Evolutionary conservation across 2,329 filamentous ascomycete species (phyloP).

Genomic region (Phyllosticta ampelicida): DNA sequence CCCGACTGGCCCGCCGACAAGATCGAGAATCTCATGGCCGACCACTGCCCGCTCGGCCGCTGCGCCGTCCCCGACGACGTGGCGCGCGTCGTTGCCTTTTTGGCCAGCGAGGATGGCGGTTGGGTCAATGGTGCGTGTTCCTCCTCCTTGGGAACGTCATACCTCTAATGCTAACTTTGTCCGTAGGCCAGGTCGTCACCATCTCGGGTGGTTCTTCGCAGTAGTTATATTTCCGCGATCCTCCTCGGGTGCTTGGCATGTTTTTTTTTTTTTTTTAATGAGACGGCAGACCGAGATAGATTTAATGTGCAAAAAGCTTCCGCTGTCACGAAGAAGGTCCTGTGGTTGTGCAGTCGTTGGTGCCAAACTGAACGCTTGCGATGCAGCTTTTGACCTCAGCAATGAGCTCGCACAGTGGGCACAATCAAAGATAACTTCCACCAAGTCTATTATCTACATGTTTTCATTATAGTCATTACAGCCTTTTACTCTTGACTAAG

Average conservation of each 20-base stretch:
- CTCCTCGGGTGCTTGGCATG: not conserved
- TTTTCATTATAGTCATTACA: constrained; percentile 22
- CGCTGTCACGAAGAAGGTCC: not conserved
- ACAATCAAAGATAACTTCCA: not conserved
- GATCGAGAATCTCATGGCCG: constrained; percentile 41
- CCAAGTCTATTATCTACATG: not conserved
- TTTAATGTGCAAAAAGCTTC: not conserved
- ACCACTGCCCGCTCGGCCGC: constrained; percentile 38
- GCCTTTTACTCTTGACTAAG: constrained; percentile 46
- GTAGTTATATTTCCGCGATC: constrained; percentile 11
- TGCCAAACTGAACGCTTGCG: not conserved
- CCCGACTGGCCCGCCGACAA: constrained; percentile 40
- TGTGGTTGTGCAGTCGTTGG: not conserved
- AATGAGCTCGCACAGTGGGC: not conserved
- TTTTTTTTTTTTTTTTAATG: no score
- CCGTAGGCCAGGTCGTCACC: constrained; percentile 28
- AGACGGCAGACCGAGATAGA: not conserved
- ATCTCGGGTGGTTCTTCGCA: constrained; percentile 32
- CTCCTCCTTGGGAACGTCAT: not conserved
- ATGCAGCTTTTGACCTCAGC: not conserved
- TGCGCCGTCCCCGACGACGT: constrained; percentile 39
- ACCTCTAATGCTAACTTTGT: constrained; percentile 6
- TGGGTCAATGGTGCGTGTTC: constrained; percentile 27
- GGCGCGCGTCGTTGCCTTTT: constrained; percentile 31
- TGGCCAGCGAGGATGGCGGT: constrained; percentile 29